Evolutionary conservation across 768 basidiomycete species (phyloP).

Genomic region (Tulasnella sp.): DNA sequence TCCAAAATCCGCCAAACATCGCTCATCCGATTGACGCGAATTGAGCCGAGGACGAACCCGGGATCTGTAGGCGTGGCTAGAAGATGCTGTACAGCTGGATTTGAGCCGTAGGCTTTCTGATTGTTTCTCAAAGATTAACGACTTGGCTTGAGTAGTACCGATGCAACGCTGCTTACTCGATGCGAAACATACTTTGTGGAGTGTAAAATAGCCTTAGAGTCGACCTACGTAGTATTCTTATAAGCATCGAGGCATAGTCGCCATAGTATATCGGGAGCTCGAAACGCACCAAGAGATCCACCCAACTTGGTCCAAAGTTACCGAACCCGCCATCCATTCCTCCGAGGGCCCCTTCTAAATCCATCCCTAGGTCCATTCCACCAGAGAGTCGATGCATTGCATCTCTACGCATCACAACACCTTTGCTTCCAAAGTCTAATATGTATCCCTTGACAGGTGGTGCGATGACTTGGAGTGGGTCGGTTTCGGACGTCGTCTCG

Average conservation of each 20-base stretch:
- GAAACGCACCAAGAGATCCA: not conserved
- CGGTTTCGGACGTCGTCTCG: not conserved
- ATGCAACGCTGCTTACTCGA: slow-evolving; percentile 38
- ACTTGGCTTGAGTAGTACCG: not conserved
- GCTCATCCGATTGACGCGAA: slow-evolving; percentile 59
- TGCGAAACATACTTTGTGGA: slow-evolving; percentile 55
- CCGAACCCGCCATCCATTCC: not conserved
- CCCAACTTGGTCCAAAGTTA: slow-evolving; percentile 2
- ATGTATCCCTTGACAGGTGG: not conserved
- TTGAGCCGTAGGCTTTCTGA: slow-evolving; percentile 44
- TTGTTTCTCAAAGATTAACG: not conserved
- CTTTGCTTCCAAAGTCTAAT: slow-evolving; percentile 4
- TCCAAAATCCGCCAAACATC: slow-evolving; percentile 69
- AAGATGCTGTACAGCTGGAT: slow-evolving; percentile 60
- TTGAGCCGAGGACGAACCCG: slow-evolving; percentile 57
- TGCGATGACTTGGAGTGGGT: not conserved
- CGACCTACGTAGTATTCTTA: slow-evolving; percentile 34
- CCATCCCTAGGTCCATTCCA: not conserved
- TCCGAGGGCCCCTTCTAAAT: not conserved
- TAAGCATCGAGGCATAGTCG: not conserved
- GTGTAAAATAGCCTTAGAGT: slow-evolving; percentile 33
- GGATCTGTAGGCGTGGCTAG: slow-evolving; percentile 61
- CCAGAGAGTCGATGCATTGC: slow-evolving; percentile 1
- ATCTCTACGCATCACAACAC: slow-evolving; percentile 1
- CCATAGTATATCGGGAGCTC: slow-evolving; percentile 14